Evolutionary conservation across 768 basidiomycete genomes (phyloP), one percentile per base, ranked within the genome.

Genomic region (Pulveroboletus sp.): DNA sequence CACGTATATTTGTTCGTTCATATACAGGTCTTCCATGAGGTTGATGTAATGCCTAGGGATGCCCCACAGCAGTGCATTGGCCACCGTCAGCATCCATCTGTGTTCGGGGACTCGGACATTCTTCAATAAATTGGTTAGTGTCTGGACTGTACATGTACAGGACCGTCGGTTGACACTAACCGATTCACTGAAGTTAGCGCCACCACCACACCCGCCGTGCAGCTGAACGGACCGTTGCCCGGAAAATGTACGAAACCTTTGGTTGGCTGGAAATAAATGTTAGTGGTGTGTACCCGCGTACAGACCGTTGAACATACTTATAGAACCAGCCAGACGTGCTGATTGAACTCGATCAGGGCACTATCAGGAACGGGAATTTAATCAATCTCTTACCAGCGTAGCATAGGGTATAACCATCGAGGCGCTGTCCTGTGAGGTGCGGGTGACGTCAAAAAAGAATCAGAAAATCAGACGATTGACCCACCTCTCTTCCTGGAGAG

Each of bases 151-250:
- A n/a, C n/a, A n/a, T n/a, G n/a, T n/a, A n/a, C n/a, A n/a, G n/a
- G n/a, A n/a, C n/a, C n/a, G n/a, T n/a, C n/a, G n/a, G n/a, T n/a
- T n/a, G n/a, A n/a, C n/a, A n/a, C n/a, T n/a, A n/a, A n/a, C n/a
- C n/a, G n/a, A n/a, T n/a, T n/a, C n/a, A n/a, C n/a, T n/a, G n/a
- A n/a, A n/a, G n/a, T n/a, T n/a, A n/a, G n/a, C n/a, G n/a, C n/a
- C n/a, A n/a, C n/a, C n/a, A n/a, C n/a, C n/a, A n/a, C n/a, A n/a
- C n/a, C n/a, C n/a, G n/a, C 81, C 67, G 31, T 75, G 76, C 23
- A 87, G 63, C 6, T 85, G 80, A 27, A 77, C 71, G 33, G 66
- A 55, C 45, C 72, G 72, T 60, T 87, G 72, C 1, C 82, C 85
- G 48, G 79, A 80, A 50, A 80, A 77, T 2, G 75, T 83, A 16